Percentiles rank a stretch among this genome's conserved stretches.
Conservation (phyloP, 768 basidiomycete species). For the Russula griseocarnosa region DNA sequence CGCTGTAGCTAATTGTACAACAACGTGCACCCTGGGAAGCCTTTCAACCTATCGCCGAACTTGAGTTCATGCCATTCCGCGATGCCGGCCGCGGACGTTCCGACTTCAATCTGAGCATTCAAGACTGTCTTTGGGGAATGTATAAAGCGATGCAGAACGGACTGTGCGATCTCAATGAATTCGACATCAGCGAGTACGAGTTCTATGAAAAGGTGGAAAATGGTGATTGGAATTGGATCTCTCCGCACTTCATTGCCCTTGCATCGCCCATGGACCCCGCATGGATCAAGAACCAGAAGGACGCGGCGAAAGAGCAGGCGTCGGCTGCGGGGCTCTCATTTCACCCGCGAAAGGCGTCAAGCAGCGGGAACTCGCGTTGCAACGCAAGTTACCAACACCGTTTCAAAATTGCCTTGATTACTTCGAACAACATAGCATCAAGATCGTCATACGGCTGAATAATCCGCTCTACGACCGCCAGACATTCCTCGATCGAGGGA, state of each 20-base stretch:
- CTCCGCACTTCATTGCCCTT: conserved; percentile 88
- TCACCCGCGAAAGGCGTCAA: conserved; percentile 33
- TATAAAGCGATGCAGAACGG: conserved; percentile 91
- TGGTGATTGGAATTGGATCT: conserved; percentile 95
- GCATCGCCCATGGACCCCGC: conserved; percentile 82
- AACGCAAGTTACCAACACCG: conserved; percentile 71
- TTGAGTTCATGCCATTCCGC: conserved; percentile 93
- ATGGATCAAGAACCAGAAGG: conserved; percentile 76
- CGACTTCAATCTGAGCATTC: conserved; percentile 90
- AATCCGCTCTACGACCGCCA: conserved; percentile 84
- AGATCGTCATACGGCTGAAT: conserved; percentile 90
- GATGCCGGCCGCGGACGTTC: conserved; percentile 91
- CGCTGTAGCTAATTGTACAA: conserved; percentile 81
- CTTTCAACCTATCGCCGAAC: conserved; percentile 86
- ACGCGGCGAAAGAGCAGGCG: conserved; percentile 62
- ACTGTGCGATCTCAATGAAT: conserved; percentile 91
- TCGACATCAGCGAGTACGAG: conserved; percentile 90
- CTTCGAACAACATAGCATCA: conserved; percentile 82
- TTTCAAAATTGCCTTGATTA: conserved; percentile 92
- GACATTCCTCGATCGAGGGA: conserved; percentile 78
- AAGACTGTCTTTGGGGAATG: conserved; percentile 85
- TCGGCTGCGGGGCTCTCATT: conserved; percentile 34
- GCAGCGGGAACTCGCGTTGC: conserved; percentile 51
- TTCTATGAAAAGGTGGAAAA: conserved; percentile 94
- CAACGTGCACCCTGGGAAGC: conserved; percentile 90